Conservation (phyloP, 2,329 filamentous ascomycete species). For the Cladosporium sp. region DNA sequence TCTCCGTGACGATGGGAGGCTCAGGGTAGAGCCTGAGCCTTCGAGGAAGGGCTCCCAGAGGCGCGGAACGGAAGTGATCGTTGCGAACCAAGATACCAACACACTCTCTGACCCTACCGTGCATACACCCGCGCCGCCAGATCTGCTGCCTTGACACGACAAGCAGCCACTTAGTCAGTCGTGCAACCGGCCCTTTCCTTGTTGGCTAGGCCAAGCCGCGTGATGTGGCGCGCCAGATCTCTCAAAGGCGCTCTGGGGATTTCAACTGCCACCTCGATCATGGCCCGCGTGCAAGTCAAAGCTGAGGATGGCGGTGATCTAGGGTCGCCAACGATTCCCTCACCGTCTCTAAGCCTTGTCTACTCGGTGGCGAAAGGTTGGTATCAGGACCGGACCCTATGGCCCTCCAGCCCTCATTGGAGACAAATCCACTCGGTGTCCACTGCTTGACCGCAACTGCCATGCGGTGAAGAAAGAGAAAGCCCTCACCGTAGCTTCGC, state of each 20-base stretch:
- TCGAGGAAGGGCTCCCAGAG: not conserved
- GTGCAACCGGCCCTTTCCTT: not conserved
- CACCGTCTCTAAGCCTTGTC: not conserved
- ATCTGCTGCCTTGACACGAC: not conserved
- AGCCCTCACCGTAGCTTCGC: not conserved
- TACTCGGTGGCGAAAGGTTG: not conserved
- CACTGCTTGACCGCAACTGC: not conserved
- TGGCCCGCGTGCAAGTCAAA: not conserved
- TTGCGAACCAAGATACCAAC: conserved; percentile 3
- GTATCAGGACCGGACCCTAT: no score
- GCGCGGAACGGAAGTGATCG: not conserved
- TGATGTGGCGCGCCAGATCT: not conserved
- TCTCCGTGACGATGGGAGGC: conserved; percentile 1
- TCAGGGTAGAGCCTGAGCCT: not conserved
- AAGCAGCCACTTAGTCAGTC: not conserved
- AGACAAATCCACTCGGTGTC: not conserved
- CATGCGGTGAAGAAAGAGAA: not conserved
- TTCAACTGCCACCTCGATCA: not conserved
- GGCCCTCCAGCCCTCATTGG: not conserved
- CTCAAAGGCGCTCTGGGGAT: not conserved
- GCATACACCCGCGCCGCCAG: not conserved
- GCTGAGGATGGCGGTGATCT: not conserved
- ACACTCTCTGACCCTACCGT: not conserved
- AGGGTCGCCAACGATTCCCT: not conserved
- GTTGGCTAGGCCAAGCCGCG: not conserved